A percentile compares a stretch with the other conserved stretches of the same genome.
Evolutionary conservation across 2,329 filamentous ascomycete species (phyloP).

Genomic region (Lecanosticta acicola): DNA sequence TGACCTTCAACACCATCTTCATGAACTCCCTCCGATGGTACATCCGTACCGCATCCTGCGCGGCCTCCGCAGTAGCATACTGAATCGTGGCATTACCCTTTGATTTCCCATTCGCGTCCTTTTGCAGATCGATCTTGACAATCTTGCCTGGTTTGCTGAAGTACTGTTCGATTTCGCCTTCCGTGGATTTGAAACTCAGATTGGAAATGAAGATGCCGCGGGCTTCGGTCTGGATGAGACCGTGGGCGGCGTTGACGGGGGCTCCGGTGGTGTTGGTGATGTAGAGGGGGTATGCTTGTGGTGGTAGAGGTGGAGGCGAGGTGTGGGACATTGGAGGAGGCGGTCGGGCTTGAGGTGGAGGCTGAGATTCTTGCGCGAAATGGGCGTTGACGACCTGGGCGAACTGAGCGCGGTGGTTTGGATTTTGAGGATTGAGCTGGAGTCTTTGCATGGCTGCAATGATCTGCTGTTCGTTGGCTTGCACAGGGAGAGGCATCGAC

Average conservation of each 20-base stretch:
- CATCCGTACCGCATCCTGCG: constrained; percentile 22
- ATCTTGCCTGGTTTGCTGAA: constrained; percentile 27
- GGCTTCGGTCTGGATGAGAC: constrained; percentile 22
- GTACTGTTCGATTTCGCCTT: constrained; percentile 21
- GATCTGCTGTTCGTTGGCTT: constrained; percentile 6
- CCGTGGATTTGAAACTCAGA: constrained; percentile 26
- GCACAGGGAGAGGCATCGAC: constrained; percentile 1
- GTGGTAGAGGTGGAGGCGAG: not conserved
- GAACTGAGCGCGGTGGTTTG: constrained; percentile 5
- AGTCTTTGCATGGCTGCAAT: constrained; percentile 9
- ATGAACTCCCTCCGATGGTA: constrained; percentile 24
- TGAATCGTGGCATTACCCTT: constrained; percentile 29
- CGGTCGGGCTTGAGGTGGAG: not conserved
- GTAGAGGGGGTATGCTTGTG: constrained; percentile 17
- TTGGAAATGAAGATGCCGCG: constrained; percentile 28
- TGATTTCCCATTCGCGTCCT: constrained; percentile 23
- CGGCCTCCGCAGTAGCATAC: constrained; percentile 23
- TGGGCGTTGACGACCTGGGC: constrained; percentile 4
- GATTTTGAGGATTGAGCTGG: constrained; percentile 7
- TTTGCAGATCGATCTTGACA: constrained; percentile 23
- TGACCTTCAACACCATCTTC: constrained; percentile 23
- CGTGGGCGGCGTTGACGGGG: constrained; percentile 24
- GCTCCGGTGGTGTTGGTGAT: constrained; percentile 18
- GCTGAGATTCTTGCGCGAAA: not conserved
- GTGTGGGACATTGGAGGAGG: constrained; percentile 1